Evolutionary conservation across 176 grass and related monocot species (phyloP).

Genomic region (Luzula sylvatica): DNA sequence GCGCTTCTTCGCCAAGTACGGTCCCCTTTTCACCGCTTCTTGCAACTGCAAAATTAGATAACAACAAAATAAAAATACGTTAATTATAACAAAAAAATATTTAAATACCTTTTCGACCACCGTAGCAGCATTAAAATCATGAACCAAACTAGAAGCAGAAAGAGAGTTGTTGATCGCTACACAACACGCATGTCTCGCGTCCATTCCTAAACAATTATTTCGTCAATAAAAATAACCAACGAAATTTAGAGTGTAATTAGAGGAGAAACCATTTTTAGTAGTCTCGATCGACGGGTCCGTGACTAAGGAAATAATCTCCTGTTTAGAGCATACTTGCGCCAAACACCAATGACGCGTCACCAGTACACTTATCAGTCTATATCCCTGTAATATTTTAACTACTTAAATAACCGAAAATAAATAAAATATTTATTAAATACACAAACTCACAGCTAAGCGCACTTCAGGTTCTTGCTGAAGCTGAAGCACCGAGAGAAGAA

Average conservation of each 20-base stretch:
- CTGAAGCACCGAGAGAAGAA: slow-evolving; percentile 61
- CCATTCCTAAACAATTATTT: slow-evolving; percentile 52
- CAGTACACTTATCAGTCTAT: slow-evolving; percentile 57
- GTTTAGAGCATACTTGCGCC: slow-evolving; percentile 61
- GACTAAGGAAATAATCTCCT: slow-evolving; percentile 62
- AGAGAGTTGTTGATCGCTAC: slow-evolving; percentile 60
- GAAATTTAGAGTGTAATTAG: no score
- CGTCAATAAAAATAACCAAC: not conserved
- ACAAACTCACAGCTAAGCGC: slow-evolving; percentile 64
- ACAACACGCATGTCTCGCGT: slow-evolving; percentile 52
- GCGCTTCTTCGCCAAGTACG: slow-evolving; percentile 50
- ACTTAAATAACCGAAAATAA: slow-evolving; percentile 8
- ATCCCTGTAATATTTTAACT: slow-evolving; percentile 35
- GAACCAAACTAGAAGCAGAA: slow-evolving; percentile 48
- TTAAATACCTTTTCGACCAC: slow-evolving; percentile 52
- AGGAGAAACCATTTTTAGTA: slow-evolving; percentile 54
- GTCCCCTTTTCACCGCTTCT: slow-evolving; percentile 69
- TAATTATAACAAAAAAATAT: no score
- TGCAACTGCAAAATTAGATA: slow-evolving; percentile 45
- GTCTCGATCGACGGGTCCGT: slow-evolving; percentile 56
- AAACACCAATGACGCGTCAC: slow-evolving; percentile 69
- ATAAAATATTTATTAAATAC: not conserved
- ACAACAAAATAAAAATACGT: not conserved
- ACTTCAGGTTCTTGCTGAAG: slow-evolving; percentile 71
- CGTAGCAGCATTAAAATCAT: slow-evolving; percentile 41